Evolutionary conservation across 2,329 filamentous ascomycete genomes (phyloP).

Genomic region (Acrocalymma vagum): DNA sequence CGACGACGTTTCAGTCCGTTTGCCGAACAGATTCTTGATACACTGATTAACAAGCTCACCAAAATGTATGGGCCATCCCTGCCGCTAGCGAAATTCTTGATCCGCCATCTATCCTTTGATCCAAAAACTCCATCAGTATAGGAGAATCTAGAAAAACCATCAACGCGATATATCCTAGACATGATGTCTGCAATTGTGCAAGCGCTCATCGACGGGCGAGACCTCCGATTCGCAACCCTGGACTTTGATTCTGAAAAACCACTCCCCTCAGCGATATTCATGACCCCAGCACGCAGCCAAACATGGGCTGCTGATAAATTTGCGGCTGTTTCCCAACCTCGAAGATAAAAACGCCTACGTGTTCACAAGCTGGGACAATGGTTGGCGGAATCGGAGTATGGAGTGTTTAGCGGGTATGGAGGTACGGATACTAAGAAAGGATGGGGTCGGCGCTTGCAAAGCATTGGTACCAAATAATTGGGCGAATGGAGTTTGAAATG

Average conservation of each 20-base stretch:
- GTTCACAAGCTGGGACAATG: conserved; percentile 25
- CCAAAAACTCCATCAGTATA: not conserved
- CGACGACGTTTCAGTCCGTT: conserved; percentile 1
- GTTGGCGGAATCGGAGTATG: conserved; percentile 5
- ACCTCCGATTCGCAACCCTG: conserved; percentile 14
- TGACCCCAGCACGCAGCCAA: conserved; percentile 4
- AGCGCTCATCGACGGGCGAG: conserved; percentile 8
- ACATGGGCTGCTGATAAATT: conserved; percentile 2
- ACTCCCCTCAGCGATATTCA: conserved; percentile 17
- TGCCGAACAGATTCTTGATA: conserved; percentile 1
- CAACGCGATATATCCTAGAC: conserved; percentile 12
- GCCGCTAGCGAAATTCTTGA: conserved; percentile 1
- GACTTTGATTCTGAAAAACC: conserved; percentile 3
- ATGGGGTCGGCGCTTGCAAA: not conserved
- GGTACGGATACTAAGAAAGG: conserved; percentile 2
- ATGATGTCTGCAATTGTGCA: conserved; percentile 16
- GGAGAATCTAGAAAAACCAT: not conserved
- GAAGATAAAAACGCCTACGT: not conserved
- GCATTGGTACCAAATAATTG: conserved; percentile 11
- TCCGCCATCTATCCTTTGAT: conserved; percentile 8
- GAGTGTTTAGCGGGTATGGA: conserved; percentile 21
- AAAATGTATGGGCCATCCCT: not conserved
- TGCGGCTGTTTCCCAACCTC: not conserved
- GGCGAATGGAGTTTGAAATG: conserved; percentile 25
- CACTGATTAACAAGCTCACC: not conserved